phyloP scores from a whole-genome alignment of 441 rosid species.

The Viola pubescens region DNA sequence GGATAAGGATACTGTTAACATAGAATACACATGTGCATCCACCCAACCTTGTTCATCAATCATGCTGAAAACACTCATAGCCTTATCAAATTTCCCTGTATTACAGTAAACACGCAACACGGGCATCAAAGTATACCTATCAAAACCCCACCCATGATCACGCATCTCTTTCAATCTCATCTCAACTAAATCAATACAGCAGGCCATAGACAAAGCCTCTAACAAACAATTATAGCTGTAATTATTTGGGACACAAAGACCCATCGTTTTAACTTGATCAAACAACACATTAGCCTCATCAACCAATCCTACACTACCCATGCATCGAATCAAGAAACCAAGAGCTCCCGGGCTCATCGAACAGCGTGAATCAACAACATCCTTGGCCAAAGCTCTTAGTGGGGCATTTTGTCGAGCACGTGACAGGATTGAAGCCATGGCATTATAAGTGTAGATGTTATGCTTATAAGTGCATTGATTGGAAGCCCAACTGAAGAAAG shows the following conservation, averaged over 20 bases:
- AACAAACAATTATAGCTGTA: constrained; percentile 78
- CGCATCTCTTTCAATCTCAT: constrained; percentile 62
- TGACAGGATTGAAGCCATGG: constrained; percentile 83
- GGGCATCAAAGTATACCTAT: constrained; percentile 72
- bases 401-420: constrained; percentile 86
- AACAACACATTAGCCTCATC: constrained; percentile 64
- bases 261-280: constrained; percentile 47
- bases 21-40: constrained; percentile 52
- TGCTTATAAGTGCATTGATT: constrained; percentile 53
- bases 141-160: constrained; percentile 40
- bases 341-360: constrained; percentile 70
- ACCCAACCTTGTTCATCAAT: constrained; percentile 51
- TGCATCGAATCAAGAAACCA: constrained; percentile 72
- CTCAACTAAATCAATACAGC: constrained; percentile 50
- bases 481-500: constrained; percentile 70
- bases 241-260: constrained; percentile 58
- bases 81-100: constrained; percentile 39
- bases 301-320: constrained; percentile 58
- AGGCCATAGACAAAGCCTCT: constrained; percentile 56
- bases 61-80: constrained; percentile 50
- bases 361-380: constrained; percentile 47
- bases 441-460: constrained; percentile 64
- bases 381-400: constrained; percentile 41
- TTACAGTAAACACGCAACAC: constrained; percentile 65
- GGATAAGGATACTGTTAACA: constrained; percentile 54